A percentile compares a stretch with the other conserved stretches of the same genome.
Conservation (phyloP, 2,329 filamentous ascomycete species). For the Fusarium nurragi region DNA sequence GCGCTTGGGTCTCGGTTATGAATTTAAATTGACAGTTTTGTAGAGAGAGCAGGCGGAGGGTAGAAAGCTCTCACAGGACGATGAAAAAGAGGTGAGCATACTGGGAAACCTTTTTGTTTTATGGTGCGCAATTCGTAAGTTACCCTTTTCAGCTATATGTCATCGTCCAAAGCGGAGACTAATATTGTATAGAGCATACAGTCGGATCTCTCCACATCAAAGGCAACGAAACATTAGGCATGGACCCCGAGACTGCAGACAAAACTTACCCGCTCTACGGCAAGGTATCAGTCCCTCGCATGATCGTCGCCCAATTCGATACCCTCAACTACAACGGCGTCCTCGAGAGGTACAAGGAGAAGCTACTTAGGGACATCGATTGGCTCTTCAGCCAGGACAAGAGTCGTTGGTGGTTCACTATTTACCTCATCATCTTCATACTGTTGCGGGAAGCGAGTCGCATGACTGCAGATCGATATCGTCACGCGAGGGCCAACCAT, state of each 20-base stretch:
- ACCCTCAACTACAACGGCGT: slow-evolving; percentile 52
- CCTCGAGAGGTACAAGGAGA: slow-evolving; percentile 47
- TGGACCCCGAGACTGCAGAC: slow-evolving; percentile 49
- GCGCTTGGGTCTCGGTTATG: not conserved
- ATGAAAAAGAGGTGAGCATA: slow-evolving; percentile 47
- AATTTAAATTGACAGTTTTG: not conserved
- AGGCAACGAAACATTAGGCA: slow-evolving; percentile 53
- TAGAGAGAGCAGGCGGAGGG: not conserved
- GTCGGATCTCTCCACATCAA: slow-evolving; percentile 56
- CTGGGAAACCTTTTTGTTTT: slow-evolving; percentile 55
- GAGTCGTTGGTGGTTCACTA: slow-evolving; percentile 44
- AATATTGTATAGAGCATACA: slow-evolving; percentile 52
- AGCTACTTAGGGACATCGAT: slow-evolving; percentile 51
- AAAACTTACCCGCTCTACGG: slow-evolving; percentile 51
- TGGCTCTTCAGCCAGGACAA: slow-evolving; percentile 49
- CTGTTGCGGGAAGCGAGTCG: slow-evolving; percentile 54
- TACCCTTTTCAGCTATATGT: not conserved
- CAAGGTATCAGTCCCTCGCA: slow-evolving; percentile 54
- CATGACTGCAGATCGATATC: slow-evolving; percentile 53
- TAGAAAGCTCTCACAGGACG: not conserved
- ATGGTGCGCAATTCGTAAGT: slow-evolving; percentile 60
- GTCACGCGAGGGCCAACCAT: slow-evolving; percentile 54
- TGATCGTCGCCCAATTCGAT: slow-evolving; percentile 59
- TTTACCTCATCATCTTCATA: slow-evolving; percentile 55
- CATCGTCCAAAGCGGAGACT: not conserved